Percentiles rank a stretch among this genome's conserved stretches.
Evolutionary conservation across 768 basidiomycete species (phyloP).

Genomic region (Boletellus sp.): DNA sequence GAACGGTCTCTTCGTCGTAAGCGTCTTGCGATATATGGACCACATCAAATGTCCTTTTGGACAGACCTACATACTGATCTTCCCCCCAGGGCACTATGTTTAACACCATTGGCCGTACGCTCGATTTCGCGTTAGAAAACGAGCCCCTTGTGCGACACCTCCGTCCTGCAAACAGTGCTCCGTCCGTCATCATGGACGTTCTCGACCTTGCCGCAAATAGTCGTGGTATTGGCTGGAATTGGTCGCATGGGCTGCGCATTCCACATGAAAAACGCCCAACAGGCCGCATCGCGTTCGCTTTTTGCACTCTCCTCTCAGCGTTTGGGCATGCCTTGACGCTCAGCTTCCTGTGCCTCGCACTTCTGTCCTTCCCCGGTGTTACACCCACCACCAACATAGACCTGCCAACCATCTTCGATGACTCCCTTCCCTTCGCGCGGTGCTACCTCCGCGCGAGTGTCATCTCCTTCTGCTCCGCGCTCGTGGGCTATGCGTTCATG

Average conservation of each 20-base stretch:
- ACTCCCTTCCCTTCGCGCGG: constrained; percentile 23
- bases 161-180: constrained; percentile 2
- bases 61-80: background rate
- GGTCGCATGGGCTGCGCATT: constrained; percentile 37
- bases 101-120: constrained; percentile 4
- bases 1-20: constrained; percentile 12
- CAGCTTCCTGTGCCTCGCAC: constrained; percentile 42
- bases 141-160: constrained; percentile 12
- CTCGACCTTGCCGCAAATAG: constrained; percentile 48
- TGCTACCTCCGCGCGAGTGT: constrained; percentile 38
- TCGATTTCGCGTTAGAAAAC: constrained; percentile 16
- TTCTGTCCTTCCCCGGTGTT: constrained; percentile 44
- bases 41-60: background rate
- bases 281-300: constrained; percentile 36
- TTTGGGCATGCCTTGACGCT: constrained; percentile 37
- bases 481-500: constrained; percentile 44
- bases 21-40: background rate
- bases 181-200: constrained; percentile 33
- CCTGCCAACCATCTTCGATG: constrained; percentile 31
- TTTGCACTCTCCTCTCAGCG: constrained; percentile 32
- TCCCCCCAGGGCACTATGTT: constrained; percentile 15
- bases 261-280: constrained; percentile 39
- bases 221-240: constrained; percentile 62
- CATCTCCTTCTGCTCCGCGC: constrained; percentile 41
- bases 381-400: constrained; percentile 14